Conservation (phyloP, 768 basidiomycete species). For the Trametes villosa region DNA sequence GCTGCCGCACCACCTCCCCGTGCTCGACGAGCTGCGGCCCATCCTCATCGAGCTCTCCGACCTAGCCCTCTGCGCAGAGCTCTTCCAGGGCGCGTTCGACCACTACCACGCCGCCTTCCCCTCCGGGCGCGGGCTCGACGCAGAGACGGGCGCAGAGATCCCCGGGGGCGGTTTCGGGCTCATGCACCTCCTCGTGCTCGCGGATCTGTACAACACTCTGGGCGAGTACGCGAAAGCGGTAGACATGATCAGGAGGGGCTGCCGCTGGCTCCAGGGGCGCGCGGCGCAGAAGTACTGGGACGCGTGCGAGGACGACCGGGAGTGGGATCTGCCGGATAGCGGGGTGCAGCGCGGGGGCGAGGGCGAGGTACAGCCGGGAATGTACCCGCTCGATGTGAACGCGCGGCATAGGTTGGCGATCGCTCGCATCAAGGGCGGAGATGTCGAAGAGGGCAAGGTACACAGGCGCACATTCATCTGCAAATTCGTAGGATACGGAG, state of each 20-base stretch:
- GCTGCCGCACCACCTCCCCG: constrained; percentile 77
- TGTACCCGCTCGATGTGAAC: constrained; percentile 70
- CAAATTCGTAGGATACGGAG: neutral
- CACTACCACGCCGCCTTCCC: constrained; percentile 61
- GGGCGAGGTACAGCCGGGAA: constrained; percentile 58
- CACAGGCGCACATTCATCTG: constrained; percentile 9
- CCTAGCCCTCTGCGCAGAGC: constrained; percentile 59
- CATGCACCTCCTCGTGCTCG: constrained; percentile 80
- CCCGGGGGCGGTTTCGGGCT: constrained; percentile 50
- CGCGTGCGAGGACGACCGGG: constrained; percentile 81
- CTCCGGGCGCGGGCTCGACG: constrained; percentile 47
- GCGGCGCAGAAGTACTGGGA: constrained; percentile 79
- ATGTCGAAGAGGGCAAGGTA: constrained; percentile 83
- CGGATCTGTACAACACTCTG: constrained; percentile 79
- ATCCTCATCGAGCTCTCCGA: constrained; percentile 78
- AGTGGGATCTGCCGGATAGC: constrained; percentile 66
- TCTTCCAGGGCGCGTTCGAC: constrained; percentile 77
- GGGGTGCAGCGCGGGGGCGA: constrained; percentile 31
- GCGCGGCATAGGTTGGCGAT: constrained; percentile 85
- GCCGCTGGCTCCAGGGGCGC: constrained; percentile 91
- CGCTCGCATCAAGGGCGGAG: constrained; percentile 78
- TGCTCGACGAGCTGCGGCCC: constrained; percentile 77
- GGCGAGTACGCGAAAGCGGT: constrained; percentile 72
- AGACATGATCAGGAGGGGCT: constrained; percentile 71
- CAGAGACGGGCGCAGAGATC: constrained; percentile 28